Percentiles rank a stretch among this genome's conserved stretches.
These are phyloP conservation scores for Dendrostoma leiphaemia DNA, from an alignment of 2,329 filamentous ascomycete species.

Conservation along the genomic window DNA sequence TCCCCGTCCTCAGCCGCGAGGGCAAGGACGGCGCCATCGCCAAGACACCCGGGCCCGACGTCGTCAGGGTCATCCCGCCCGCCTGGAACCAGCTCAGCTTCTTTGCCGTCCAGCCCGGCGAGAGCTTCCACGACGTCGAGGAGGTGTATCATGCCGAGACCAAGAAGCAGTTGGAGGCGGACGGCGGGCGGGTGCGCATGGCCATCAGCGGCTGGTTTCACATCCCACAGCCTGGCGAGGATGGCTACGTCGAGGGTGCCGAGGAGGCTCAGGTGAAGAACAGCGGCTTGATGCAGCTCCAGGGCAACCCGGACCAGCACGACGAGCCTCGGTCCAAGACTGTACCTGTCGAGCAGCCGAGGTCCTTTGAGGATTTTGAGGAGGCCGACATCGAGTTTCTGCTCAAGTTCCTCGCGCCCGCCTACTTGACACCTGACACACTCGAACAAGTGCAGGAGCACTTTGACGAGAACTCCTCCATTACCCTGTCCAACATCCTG, in stretches of 20 bases:
- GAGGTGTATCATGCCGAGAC: conserved; percentile 80
- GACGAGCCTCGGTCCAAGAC: conserved; percentile 71
- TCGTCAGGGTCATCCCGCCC: conserved; percentile 80
- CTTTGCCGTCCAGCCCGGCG: conserved; percentile 96
- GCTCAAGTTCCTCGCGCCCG: conserved; percentile 84
- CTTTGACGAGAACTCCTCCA: conserved; percentile 80
- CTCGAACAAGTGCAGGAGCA: conserved; percentile 76
- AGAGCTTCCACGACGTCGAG: conserved; percentile 98
- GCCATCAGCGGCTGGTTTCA: conserved; percentile 99
- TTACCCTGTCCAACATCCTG: conserved; percentile 77
- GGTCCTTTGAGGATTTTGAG: conserved; percentile 56
- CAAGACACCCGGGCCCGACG: conserved; percentile 76
- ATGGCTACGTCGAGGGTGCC: conserved; percentile 82
- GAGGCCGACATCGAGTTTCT: conserved; percentile 85
- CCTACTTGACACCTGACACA: conserved; percentile 89
- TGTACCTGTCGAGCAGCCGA: conserved; percentile 40
- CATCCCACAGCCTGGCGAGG: conserved; percentile 91
- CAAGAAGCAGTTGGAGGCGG: conserved; percentile 59
- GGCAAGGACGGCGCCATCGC: conserved; percentile 71
- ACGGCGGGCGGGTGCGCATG: conserved; percentile 84
- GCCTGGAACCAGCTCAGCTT: conserved; percentile 98
- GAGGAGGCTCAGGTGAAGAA: conserved; percentile 87
- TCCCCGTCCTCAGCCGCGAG: conserved; percentile 65
- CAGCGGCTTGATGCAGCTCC: conserved; percentile 88
- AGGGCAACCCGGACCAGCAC: conserved; percentile 87